Percentiles rank a stretch among this genome's conserved stretches.
Evolutionary conservation across 2,329 filamentous ascomycete species (phyloP).

Genomic region (Fusarium brachygibbosum): DNA sequence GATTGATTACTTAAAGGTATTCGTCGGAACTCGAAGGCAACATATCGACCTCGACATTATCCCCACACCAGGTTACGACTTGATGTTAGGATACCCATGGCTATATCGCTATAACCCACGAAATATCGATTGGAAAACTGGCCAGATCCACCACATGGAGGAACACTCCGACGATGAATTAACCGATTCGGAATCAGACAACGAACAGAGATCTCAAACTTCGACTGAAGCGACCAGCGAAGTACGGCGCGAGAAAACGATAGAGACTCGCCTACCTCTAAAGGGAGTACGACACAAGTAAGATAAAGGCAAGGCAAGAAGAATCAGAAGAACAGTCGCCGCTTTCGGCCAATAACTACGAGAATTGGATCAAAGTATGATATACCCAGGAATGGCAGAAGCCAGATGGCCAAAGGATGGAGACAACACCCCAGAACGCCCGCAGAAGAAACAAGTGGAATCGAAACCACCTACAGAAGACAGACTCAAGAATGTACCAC

Average conservation of each 20-base stretch:
- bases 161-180: neutral
- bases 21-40: neutral
- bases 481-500: constrained; percentile 24
- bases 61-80: no score
- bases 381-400: no score
- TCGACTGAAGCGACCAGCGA: neutral
- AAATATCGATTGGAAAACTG: neutral
- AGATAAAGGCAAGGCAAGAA: neutral
- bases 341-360: no score
- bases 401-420: no score
- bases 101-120: neutral
- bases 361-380: no score
- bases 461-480: neutral
- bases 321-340: neutral
- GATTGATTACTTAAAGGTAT: neutral
- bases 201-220: neutral
- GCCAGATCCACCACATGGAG: neutral
- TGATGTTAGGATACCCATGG: neutral
- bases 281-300: neutral
- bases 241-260: neutral
- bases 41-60: neutral
- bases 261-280: neutral
- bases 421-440: no score
- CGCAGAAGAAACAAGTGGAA: neutral
- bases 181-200: neutral